A percentile compares a stretch with the other conserved stretches of the same genome.
Conservation (phyloP, 2,329 filamentous ascomycete genomes). For the Davidsoniella eucalypti region DNA sequence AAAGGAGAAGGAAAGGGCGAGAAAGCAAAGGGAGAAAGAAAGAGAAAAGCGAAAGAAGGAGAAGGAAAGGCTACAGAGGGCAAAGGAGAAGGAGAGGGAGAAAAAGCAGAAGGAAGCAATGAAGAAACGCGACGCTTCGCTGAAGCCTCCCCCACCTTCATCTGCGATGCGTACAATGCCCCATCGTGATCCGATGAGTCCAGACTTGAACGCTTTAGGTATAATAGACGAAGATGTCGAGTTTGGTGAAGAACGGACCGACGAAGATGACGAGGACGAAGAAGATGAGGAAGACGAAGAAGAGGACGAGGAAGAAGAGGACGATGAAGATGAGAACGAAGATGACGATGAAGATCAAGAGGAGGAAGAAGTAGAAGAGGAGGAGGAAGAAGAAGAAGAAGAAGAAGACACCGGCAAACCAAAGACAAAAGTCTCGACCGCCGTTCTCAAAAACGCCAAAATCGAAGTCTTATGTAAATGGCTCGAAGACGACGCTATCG, state of each 20-base stretch:
- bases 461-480: slow-evolving; percentile 5
- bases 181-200: no score
- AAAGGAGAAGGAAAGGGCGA: no score
- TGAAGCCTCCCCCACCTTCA: no score
- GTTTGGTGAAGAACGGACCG: background rate
- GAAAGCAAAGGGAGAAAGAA: no score
- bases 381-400: background rate
- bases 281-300: background rate
- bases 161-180: no score
- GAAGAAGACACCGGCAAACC: background rate
- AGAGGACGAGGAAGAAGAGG: background rate
- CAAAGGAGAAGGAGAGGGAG: no score
- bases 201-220: no score
- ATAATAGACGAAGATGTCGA: no score
- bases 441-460: slow-evolving; percentile 4
- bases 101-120: no score
- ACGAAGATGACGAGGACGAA: background rate
- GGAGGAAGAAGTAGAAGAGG: background rate
- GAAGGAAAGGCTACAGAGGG: background rate
- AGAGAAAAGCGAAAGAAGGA: background rate
- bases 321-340: background rate
- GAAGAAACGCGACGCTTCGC: no score
- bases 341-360: background rate
- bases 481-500: slow-evolving; percentile 1
- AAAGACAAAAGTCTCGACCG: background rate